A percentile compares a stretch with the other conserved stretches of the same genome.
phyloP scores from a whole-genome alignment of 2,329 filamentous ascomycete species.

The Colletotrichum filicis region DNA sequence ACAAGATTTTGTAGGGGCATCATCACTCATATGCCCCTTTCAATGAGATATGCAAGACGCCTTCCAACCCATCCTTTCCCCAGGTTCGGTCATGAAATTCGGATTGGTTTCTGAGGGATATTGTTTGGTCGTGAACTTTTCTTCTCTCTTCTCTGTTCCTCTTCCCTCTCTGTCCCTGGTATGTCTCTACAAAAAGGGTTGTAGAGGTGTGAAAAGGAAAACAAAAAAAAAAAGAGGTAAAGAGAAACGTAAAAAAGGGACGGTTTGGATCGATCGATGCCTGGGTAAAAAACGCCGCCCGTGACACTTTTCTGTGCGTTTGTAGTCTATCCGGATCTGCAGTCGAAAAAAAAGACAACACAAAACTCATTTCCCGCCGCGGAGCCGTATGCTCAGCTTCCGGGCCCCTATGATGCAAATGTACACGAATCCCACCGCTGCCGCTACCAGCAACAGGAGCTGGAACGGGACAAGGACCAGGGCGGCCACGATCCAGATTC shows the following conservation, averaged over 20 bases:
- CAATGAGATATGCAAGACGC: constrained; percentile 28
- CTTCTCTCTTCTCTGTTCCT: background rate
- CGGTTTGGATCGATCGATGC: constrained; percentile 6
- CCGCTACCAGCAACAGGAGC: constrained; percentile 50
- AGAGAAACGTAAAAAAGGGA: background rate
- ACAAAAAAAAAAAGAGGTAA: background rate
- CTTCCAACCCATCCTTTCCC: background rate
- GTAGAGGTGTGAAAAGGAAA: background rate
- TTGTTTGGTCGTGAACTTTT: constrained; percentile 4
- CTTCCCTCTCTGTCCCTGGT: background rate
- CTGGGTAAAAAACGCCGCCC: constrained; percentile 32
- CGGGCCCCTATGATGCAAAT: constrained; percentile 46
- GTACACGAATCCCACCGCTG: constrained; percentile 52
- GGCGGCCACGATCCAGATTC: constrained; percentile 54
- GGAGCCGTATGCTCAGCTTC: constrained; percentile 32
- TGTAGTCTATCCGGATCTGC: constrained; percentile 35
- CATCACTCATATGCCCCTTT: background rate
- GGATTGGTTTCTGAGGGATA: background rate
- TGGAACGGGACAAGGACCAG: constrained; percentile 59
- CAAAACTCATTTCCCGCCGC: constrained; percentile 27
- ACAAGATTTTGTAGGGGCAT: background rate
- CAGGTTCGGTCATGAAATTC: background rate
- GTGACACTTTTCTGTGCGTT: constrained; percentile 26
- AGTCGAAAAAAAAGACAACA: constrained; percentile 9
- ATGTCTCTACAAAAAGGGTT: background rate